Conservation (phyloP, 2,329 filamentous ascomycete species). For the Chaetomium olivaceum region DNA sequence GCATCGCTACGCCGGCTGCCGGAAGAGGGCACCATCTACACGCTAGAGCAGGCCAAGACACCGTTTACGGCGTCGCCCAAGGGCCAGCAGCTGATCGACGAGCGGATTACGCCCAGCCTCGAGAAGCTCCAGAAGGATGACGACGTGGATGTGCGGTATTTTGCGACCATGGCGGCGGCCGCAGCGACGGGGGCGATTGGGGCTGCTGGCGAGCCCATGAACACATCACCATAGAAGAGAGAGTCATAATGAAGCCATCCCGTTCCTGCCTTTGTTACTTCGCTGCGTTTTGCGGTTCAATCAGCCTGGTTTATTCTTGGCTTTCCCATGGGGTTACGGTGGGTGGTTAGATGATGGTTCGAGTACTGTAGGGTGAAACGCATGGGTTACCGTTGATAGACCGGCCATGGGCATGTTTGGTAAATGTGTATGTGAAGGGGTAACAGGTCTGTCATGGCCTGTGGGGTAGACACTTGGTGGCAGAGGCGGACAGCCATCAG, state of each 20-base stretch:
- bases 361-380: not conserved
- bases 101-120: conserved; percentile 83
- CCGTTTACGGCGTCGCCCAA: conserved; percentile 65
- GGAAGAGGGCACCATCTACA: conserved; percentile 80
- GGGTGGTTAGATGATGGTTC: not conserved
- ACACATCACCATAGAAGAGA: conserved; percentile 60
- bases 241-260: conserved; percentile 52
- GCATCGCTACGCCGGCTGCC: conserved; percentile 89
- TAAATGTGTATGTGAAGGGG: not conserved
- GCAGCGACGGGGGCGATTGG: conserved; percentile 46
- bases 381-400: not conserved
- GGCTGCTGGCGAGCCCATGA: conserved; percentile 59
- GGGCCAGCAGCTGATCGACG: conserved; percentile 78
- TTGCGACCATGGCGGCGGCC: conserved; percentile 84
- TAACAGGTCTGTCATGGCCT: not conserved
- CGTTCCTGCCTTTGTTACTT: conserved; percentile 43
- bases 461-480: not conserved
- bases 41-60: conserved; percentile 75
- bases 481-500: not conserved
- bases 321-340: not conserved
- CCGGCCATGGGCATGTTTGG: not conserved
- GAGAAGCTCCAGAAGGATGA: conserved; percentile 96
- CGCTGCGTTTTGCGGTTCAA: not conserved
- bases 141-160: conserved; percentile 97
- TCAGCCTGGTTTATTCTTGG: not conserved